These are phyloP conservation scores for Russula vinacea DNA, from an alignment of 768 basidiomycete genomes.

Conservation along the genomic window DNA sequence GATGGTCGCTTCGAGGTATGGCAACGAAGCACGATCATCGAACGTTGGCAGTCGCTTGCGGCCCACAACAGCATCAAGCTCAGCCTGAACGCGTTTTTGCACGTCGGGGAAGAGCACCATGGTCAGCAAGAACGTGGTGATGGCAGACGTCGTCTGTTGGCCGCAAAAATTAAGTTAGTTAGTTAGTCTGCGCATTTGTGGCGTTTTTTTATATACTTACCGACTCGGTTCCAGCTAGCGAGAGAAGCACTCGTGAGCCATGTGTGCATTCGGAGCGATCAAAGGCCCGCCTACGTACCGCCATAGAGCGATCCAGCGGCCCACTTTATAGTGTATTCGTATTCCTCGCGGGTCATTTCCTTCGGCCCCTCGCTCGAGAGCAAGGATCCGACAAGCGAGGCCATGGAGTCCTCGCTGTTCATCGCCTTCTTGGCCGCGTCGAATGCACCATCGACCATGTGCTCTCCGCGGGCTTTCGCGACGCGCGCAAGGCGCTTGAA, in stretches of 20 bases:
- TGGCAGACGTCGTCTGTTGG: slow-evolving; percentile 23
- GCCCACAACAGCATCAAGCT: slow-evolving; percentile 27
- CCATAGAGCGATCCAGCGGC: slow-evolving; percentile 29
- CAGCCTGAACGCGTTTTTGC: slow-evolving; percentile 24
- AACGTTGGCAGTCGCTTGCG: slow-evolving; percentile 27
- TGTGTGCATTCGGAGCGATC: background rate
- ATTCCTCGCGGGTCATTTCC: slow-evolving; percentile 28
- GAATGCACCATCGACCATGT: slow-evolving; percentile 28
- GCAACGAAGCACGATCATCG: slow-evolving; percentile 22
- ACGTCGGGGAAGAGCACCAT: slow-evolving; percentile 29
- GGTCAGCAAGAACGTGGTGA: slow-evolving; percentile 27
- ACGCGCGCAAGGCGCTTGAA: slow-evolving; percentile 30
- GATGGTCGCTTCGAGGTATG: slow-evolving; percentile 28
- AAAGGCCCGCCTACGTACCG: slow-evolving; percentile 12
- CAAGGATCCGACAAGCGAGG: slow-evolving; percentile 25
- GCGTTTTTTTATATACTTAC: slow-evolving; percentile 4
- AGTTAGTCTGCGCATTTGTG: background rate
- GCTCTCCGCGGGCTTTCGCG: slow-evolving; percentile 25
- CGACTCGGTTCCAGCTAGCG: slow-evolving; percentile 25
- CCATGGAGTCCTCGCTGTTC: slow-evolving; percentile 24
- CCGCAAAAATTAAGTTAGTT: background rate
- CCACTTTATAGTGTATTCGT: slow-evolving; percentile 31
- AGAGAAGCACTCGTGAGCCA: background rate
- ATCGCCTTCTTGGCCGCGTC: slow-evolving; percentile 25
- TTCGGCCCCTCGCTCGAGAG: slow-evolving; percentile 22